Base-by-base conservation (phyloP, 345 rosid genomes). In the Salix udensis region DNA sequence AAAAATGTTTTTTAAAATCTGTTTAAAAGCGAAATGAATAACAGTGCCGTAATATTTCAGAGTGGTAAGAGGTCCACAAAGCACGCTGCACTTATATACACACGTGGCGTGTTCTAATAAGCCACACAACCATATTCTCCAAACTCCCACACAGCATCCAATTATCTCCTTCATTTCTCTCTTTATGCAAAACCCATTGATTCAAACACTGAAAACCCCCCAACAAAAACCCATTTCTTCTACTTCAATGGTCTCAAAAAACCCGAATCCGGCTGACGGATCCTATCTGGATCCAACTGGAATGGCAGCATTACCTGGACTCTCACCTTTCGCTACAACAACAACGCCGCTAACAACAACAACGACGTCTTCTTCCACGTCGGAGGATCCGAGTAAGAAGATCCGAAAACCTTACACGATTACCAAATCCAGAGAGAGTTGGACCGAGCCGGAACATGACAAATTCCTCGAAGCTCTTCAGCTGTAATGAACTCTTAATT, bases 401-500 rank as follows among this genome's bases (percentile, higher is more conserved):
- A 83, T 90, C 58, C 89, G 98, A 71, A 95, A 95, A 85, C 98
- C 97, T 1, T 95, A 95, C 83, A 95, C 97, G 1, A 91, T 93
- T 69, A 93, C 94, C 24, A 95, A 95, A 83, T 91, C 96, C 76
- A 88, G 98, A 77, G 98, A 95, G 92, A 95, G 87, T 85, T 93
- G 98, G 98, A 91, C 93, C 0, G 98, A 95, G 50, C 97, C 88
- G 77, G 98, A 93, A 77, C 98, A 91, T 76, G 98, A 95, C 79
- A 89, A 88, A 84, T 95, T 93, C 82, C 86, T 95, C 66, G 98
- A 95, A 92, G 98, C 98, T 72, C 96, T 95, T 64, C 96, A 91
- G 34, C 82, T 95, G 98, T 93, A 78, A 84, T 89, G 84, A 15
- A 4, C 28, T 37, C 46, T 69, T 26, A 4, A 37, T 58, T 52